A percentile compares a stretch with the other conserved stretches of the same genome.
phyloP scores from a whole-genome alignment of 257 asterid species.

The Rubia yunnanensis region DNA sequence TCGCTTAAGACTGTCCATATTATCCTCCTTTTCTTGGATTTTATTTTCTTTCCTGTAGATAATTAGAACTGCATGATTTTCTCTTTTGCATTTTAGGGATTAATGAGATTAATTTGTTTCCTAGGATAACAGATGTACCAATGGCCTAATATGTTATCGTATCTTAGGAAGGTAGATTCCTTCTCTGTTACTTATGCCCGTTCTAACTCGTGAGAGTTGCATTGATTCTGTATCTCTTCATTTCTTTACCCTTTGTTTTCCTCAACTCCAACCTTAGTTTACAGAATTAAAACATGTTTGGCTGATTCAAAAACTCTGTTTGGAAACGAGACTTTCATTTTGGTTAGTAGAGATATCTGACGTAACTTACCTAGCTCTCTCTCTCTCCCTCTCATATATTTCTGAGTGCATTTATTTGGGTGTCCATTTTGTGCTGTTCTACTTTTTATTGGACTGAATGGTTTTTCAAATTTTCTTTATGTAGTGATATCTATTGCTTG shows the following conservation, averaged over 20 bases:
- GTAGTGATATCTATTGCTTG: conserved; percentile 58
- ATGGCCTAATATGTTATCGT: not conserved
- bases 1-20: not conserved
- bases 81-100: not conserved
- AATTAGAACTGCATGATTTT: not conserved
- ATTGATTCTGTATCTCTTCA: not conserved
- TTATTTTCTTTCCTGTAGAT: not conserved
- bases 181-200: not conserved
- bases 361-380: not conserved
- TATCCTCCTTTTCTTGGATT: not conserved
- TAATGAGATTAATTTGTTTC: not conserved
- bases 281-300: not conserved
- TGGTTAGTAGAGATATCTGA: not conserved
- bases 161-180: not conserved
- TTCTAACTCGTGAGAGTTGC: not conserved
- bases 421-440: not conserved
- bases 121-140: not conserved
- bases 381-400: not conserved
- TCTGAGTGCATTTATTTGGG: not conserved
- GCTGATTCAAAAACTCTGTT: not conserved
- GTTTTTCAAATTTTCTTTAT: conserved; percentile 9
- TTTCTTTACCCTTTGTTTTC: not conserved
- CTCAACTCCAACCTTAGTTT: not conserved
- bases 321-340: not conserved
- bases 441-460: conserved; percentile 4